phyloP scores from a whole-genome alignment of 345 rosid genomes.

The Euphorbia lathyris region DNA sequence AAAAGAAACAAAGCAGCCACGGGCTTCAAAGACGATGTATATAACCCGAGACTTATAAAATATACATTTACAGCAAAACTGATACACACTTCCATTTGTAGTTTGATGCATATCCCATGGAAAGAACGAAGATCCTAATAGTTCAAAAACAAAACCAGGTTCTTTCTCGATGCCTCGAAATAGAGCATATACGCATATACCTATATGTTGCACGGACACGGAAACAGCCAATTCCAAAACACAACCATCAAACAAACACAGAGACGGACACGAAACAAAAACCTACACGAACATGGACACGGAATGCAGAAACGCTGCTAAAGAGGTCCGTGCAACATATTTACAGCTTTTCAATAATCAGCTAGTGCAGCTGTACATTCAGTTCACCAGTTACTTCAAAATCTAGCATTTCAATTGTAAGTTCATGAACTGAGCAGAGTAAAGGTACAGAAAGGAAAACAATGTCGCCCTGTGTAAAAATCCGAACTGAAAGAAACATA shows the following conservation, averaged over 20 bases:
- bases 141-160: background rate
- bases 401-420: background rate
- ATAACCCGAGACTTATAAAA: background rate
- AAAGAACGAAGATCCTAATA: background rate
- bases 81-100: background rate
- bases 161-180: background rate
- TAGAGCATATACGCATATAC: background rate
- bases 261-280: no score
- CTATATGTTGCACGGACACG: no score
- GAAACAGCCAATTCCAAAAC: no score
- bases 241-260: no score
- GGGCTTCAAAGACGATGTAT: background rate
- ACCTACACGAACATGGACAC: no score
- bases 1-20: background rate
- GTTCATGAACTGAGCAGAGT: background rate
- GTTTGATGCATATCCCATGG: background rate
- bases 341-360: background rate
- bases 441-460: background rate
- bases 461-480: background rate
- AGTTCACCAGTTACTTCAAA: background rate
- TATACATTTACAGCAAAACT: background rate
- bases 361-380: background rate
- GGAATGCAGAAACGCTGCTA: no score
- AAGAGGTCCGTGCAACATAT: no score
- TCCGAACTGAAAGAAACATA: constrained; percentile 4